Conservation (phyloP, 1,284 basidiomycete genomes). For the Irpex rosettiformis region DNA sequence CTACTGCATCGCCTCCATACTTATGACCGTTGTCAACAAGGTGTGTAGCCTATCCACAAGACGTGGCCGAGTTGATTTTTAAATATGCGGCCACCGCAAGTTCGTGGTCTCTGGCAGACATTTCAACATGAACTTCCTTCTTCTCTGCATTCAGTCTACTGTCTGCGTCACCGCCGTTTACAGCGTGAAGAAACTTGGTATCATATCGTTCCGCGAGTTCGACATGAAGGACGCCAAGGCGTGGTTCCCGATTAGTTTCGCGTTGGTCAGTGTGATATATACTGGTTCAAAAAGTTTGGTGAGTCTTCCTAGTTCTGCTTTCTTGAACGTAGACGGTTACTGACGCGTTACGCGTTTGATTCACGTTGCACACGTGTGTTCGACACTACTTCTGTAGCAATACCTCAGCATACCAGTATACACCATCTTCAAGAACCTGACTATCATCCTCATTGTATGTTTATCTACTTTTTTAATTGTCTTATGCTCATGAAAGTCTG, state of each 20-base stretch:
- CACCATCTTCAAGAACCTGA: slow-evolving; percentile 99
- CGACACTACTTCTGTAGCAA: neutral
- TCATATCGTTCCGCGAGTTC: slow-evolving; percentile 89
- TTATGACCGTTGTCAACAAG: slow-evolving; percentile 99
- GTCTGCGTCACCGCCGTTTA: slow-evolving; percentile 84
- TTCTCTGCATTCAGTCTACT: slow-evolving; percentile 87
- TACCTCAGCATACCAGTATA: slow-evolving; percentile 91
- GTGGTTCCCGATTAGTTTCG: slow-evolving; percentile 94
- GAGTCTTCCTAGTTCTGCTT: slow-evolving; percentile 30
- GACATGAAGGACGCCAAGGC: slow-evolving; percentile 82
- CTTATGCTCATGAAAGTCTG: neutral
- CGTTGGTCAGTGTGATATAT: slow-evolving; percentile 95
- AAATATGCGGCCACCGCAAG: slow-evolving; percentile 36
- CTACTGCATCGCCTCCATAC: slow-evolving; percentile 92
- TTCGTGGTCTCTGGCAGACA: slow-evolving; percentile 92
- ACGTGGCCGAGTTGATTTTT: slow-evolving; percentile 3
- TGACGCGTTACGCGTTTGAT: neutral
- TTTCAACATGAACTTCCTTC: slow-evolving; percentile 97
- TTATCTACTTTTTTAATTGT: too few species aligned
- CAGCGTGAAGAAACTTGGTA: slow-evolving; percentile 70
- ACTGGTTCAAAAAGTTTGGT: slow-evolving; percentile 97
- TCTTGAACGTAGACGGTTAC: neutral
- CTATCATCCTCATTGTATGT: slow-evolving; percentile 94
- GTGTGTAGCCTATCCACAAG: slow-evolving; percentile 38
- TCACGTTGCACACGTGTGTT: slow-evolving; percentile 4